Evolutionary conservation across 2,329 filamentous ascomycete species (phyloP), one percentile per base, ranked within the genome.

Genomic region (Leptographium lundbergii): DNA sequence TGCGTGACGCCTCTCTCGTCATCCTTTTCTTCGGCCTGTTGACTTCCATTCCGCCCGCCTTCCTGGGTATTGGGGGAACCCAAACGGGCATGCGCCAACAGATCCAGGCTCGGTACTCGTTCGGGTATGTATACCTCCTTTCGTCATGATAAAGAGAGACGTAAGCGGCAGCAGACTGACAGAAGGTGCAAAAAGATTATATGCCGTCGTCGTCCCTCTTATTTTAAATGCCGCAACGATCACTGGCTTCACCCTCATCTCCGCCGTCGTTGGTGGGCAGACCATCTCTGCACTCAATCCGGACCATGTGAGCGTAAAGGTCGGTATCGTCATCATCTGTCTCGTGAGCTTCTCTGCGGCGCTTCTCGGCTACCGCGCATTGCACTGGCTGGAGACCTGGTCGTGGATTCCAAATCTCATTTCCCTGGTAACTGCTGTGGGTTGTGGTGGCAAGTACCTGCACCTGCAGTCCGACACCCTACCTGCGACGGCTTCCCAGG

Each of bases 61-160:
- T 79, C 63, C 72, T 84, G 64, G 77, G 77, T 4, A 77, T 79
- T 1, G 75, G 77, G 13, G 80, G 80, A 0, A 77, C 79, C 19
- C 73, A 75, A 60, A 84, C 80, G 2, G 81, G 81, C 17, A 73
- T 84, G 71, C 73, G 81, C 22, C 81, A 84, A 66, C 76, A 83
- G 66, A 75, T 84, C 6, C 80, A 82, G 63, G 80, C 81, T n/a
- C 74, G 81, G 34, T 85, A 82, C 67, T 77, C 77, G 0, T 85
- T 82, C 65, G 80, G 80, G 73, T 79, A 65, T 58, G 66, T 63
- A 25, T 32, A 17, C 11, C 3, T 11, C 39, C 7, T 6, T 6
- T 13, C n/a, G 29, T 36, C 25, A 36, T 27, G 14, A 7, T 22
- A 32, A 19, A 2, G 2, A 50, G 13, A 50, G 4, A 50, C 22